phyloP scores from a whole-genome alignment of 306 rosid genomes.

The Acacia acuminata region DNA sequence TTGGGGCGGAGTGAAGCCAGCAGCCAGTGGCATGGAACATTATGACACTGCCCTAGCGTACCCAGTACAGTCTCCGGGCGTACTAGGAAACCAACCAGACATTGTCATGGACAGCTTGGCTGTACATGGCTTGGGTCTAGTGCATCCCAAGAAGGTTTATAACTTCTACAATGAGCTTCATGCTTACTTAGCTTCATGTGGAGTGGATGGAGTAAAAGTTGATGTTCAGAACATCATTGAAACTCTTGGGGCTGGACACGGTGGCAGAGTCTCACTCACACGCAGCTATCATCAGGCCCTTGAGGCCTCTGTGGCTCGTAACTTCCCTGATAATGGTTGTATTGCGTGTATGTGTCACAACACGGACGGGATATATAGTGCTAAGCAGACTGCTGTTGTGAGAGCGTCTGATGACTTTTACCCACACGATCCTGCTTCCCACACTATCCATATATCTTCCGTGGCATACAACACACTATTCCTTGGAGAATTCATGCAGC shows the following conservation, averaged over 20 bases:
- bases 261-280: conserved; percentile 90
- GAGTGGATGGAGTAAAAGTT: conserved; percentile 98
- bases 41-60: conserved; percentile 83
- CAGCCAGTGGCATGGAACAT: conserved; percentile 89
- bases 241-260: conserved; percentile 93
- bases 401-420: conserved; percentile 96
- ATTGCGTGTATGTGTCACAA: conserved; percentile 98
- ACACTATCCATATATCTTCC: conserved; percentile 92
- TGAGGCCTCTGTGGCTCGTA: conserved; percentile 81
- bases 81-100: conserved; percentile 90
- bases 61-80: conserved; percentile 86
- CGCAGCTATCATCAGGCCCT: conserved; percentile 87
- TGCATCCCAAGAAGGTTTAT: conserved; percentile 86
- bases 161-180: conserved; percentile 95
- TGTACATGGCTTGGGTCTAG: conserved; percentile 90
- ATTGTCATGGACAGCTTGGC: conserved; percentile 91
- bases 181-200: conserved; percentile 90
- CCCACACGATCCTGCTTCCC: conserved; percentile 94
- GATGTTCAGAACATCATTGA: conserved; percentile 96
- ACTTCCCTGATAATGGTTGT: conserved; percentile 92
- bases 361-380: conserved; percentile 82
- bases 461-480: conserved; percentile 93
- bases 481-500: conserved; percentile 98
- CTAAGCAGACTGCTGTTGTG: conserved; percentile 89
- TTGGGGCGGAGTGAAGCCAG: conserved; percentile 99